phyloP scores from a whole-genome alignment of 108 stramenopile genomes.

The Cafeteria roenbergensis region DNA sequence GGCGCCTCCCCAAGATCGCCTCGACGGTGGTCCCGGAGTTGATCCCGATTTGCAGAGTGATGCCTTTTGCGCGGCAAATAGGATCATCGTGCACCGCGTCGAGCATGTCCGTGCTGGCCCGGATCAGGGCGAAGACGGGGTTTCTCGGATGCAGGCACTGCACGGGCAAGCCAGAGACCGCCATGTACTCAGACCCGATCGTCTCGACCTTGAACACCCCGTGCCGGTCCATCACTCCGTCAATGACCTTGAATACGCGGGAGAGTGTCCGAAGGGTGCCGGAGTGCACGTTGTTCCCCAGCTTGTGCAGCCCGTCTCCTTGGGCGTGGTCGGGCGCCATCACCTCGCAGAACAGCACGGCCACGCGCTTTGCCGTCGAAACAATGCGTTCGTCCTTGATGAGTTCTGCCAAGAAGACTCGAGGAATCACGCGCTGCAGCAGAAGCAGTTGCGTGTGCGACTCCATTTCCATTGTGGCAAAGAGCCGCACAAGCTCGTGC shows the following conservation, averaged over 20 bases:
- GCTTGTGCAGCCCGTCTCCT: background rate
- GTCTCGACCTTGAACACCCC: conserved; percentile 25
- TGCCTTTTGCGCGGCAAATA: background rate
- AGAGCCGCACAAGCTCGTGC: too few relatives aligned
- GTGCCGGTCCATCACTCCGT: background rate
- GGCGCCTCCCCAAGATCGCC: conserved; percentile 14
- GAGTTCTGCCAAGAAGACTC: background rate
- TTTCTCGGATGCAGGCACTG: background rate
- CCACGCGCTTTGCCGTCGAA: background rate
- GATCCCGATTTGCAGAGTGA: conserved; percentile 17
- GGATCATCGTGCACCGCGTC: background rate
- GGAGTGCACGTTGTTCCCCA: conserved; percentile 1
- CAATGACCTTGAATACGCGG: conserved; percentile 10
- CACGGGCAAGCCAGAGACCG: background rate
- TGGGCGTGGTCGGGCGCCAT: background rate
- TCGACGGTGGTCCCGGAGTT: conserved; percentile 18
- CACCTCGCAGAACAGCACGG: conserved; percentile 8
- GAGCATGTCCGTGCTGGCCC: background rate
- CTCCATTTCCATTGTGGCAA: background rate
- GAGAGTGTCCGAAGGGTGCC: background rate
- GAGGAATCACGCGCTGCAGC: conserved; percentile 4
- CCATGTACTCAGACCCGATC: conserved; percentile 24
- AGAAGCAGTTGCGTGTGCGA: conserved; percentile 6
- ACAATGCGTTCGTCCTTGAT: background rate
- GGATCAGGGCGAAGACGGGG: background rate